Conservation (phyloP, 805 yeast species). For the Candida hispaniensis region DNA sequence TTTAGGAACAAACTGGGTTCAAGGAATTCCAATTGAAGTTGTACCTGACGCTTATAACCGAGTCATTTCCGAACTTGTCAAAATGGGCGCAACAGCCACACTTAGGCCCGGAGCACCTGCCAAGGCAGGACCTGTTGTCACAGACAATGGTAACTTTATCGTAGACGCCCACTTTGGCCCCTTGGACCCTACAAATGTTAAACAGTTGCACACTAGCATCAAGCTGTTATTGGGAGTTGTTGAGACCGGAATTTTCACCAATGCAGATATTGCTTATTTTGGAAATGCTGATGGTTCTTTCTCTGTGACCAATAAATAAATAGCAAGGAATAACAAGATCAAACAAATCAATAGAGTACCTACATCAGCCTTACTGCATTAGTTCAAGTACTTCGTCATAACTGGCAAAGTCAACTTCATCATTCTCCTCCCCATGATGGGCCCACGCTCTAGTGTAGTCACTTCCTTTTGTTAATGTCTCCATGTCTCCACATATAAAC, state of each 20-base stretch:
- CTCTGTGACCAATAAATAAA: slow-evolving; percentile 13
- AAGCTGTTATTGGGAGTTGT: slow-evolving; percentile 84
- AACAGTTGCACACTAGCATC: slow-evolving; percentile 49
- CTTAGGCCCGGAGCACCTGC: slow-evolving; percentile 82
- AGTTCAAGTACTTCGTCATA: slow-evolving; percentile 24
- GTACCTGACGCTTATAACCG: slow-evolving; percentile 81
- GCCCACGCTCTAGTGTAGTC: slow-evolving; percentile 56
- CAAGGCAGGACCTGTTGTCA: slow-evolving; percentile 94
- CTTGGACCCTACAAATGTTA: slow-evolving; percentile 39
- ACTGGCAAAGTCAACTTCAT: slow-evolving; percentile 61
- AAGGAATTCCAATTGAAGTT: slow-evolving; percentile 93
- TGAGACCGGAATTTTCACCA: slow-evolving; percentile 81
- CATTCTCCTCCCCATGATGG: slow-evolving; percentile 53
- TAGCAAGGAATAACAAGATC: no score
- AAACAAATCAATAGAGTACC: no score
- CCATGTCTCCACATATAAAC: slow-evolving; percentile 80
- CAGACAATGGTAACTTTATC: slow-evolving; percentile 89
- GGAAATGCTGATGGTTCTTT: slow-evolving; percentile 74
- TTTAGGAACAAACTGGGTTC: slow-evolving; percentile 73
- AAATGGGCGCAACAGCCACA: slow-evolving; percentile 53
- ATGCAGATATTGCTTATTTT: slow-evolving; percentile 71
- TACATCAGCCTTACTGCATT: slow-evolving; percentile 5
- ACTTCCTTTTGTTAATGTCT: slow-evolving; percentile 38
- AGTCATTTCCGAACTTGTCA: slow-evolving; percentile 51
- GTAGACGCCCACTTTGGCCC: slow-evolving; percentile 89